Conservation (phyloP, 306 rosid species). For the Quercus suber region DNA sequence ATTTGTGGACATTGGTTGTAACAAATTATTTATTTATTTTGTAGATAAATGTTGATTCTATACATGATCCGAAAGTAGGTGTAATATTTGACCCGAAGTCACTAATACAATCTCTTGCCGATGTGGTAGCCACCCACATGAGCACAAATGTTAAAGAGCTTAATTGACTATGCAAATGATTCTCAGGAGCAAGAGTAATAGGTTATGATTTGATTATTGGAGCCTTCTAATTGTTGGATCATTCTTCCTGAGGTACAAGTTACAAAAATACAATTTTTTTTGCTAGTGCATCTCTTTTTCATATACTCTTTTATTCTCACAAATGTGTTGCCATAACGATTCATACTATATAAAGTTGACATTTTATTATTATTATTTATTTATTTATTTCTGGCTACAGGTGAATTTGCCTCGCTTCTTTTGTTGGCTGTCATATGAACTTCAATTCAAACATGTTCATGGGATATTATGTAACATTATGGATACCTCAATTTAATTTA, state of each 20-base stretch:
- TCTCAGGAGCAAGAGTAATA: conserved; percentile 12
- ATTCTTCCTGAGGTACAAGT: conserved; percentile 23
- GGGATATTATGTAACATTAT: background rate
- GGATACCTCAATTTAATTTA: background rate
- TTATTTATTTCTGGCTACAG: background rate
- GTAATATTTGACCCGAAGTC: conserved; percentile 69
- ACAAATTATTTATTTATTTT: conserved; percentile 6
- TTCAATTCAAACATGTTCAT: background rate
- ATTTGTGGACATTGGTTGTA: background rate
- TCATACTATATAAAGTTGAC: background rate
- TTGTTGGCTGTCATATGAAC: background rate
- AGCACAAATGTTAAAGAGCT: conserved; percentile 29
- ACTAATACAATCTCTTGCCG: conserved; percentile 60
- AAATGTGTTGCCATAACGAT: background rate
- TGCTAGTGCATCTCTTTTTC: background rate
- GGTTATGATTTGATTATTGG: conserved; percentile 8
- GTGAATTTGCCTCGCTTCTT: background rate
- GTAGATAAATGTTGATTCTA: conserved; percentile 72
- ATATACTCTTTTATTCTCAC: background rate
- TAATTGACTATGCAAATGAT: conserved; percentile 17
- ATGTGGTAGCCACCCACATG: conserved; percentile 45
- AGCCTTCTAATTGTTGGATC: conserved; percentile 16
- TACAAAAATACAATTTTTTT: conserved; percentile 1
- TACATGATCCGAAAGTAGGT: conserved; percentile 74
- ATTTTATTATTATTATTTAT: no score